These are phyloP conservation scores for Diplodia intermedia DNA, from an alignment of 2,329 filamentous ascomycete genomes.

Conservation along the genomic window DNA sequence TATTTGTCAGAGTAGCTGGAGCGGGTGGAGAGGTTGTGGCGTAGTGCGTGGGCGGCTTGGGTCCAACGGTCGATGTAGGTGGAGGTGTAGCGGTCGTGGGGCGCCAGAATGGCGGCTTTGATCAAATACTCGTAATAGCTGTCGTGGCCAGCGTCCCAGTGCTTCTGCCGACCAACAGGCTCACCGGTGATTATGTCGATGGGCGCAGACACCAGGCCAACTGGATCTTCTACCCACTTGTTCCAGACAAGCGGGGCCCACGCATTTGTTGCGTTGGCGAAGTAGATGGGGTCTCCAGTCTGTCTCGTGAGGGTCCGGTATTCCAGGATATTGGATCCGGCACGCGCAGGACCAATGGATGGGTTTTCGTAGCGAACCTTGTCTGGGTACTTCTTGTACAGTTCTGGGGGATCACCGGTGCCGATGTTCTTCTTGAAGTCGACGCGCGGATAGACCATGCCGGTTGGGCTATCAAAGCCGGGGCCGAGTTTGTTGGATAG, in stretches of 20 bases:
- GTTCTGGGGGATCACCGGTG: constrained; percentile 40
- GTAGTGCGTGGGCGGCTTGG: constrained; percentile 46
- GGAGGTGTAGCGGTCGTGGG: constrained; percentile 45
- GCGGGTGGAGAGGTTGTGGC: constrained; percentile 46
- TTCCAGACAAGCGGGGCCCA: constrained; percentile 56
- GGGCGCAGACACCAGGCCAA: constrained; percentile 52
- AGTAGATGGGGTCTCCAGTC: constrained; percentile 51
- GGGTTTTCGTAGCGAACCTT: constrained; percentile 46
- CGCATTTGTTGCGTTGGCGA: constrained; percentile 51
- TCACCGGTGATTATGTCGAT: constrained; percentile 53
- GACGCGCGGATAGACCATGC: constrained; percentile 55
- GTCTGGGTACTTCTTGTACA: constrained; percentile 41
- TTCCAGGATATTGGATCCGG: constrained; percentile 55
- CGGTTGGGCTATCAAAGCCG: constrained; percentile 51
- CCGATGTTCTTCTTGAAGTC: constrained; percentile 49
- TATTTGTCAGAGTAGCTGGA: constrained; percentile 45
- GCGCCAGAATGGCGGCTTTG: constrained; percentile 50
- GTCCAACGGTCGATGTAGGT: constrained; percentile 46
- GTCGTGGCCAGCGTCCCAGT: constrained; percentile 55
- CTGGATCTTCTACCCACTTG: constrained; percentile 48
- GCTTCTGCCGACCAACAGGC: constrained; percentile 48
- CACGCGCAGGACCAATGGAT: constrained; percentile 50
- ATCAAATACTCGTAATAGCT: constrained; percentile 54
- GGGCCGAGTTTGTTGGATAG: constrained; percentile 49
- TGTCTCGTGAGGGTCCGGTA: constrained; percentile 51